A percentile compares a stretch with the other conserved stretches of the same genome.
Evolutionary conservation across 192 early-diverging fungal genomes (phyloP).

Genomic region (Diversispora epigaea): DNA sequence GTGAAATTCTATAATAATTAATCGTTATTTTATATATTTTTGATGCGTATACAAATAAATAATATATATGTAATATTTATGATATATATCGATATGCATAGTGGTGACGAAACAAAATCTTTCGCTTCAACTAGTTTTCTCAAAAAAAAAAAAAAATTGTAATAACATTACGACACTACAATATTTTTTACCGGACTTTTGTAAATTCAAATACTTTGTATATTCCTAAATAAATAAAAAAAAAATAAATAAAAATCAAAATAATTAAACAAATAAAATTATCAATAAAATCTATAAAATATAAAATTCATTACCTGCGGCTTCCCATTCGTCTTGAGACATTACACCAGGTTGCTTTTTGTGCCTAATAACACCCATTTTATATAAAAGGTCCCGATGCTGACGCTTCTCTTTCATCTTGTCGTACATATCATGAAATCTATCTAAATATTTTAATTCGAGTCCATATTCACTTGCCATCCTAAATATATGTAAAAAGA

Average conservation of each 20-base stretch:
- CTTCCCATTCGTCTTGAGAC: conserved; percentile 90
- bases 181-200: conserved; percentile 7
- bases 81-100: no score
- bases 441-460: conserved; percentile 66
- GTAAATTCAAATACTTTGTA: conserved; percentile 27
- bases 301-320: conserved; percentile 54
- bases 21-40: no score
- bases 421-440: conserved; percentile 83
- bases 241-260: neutral
- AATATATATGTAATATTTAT: no score
- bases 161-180: no score
- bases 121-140: no score
- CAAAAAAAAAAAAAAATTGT: no score
- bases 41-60: no score
- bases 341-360: conserved; percentile 59
- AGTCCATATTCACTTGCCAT: conserved; percentile 83
- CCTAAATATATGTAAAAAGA: conserved; percentile 42
- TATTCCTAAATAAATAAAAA: conserved; percentile 8
- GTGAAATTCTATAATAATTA: no score
- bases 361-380: conserved; percentile 77
- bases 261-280: neutral
- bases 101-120: no score
- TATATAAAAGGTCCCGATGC: conserved; percentile 62
- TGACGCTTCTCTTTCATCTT: conserved; percentile 56
- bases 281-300: neutral